Evolutionary conservation across 441 rosid genomes (phyloP), one percentile per base, ranked within the genome.

Genomic region (Euphorbia corollata): DNA sequence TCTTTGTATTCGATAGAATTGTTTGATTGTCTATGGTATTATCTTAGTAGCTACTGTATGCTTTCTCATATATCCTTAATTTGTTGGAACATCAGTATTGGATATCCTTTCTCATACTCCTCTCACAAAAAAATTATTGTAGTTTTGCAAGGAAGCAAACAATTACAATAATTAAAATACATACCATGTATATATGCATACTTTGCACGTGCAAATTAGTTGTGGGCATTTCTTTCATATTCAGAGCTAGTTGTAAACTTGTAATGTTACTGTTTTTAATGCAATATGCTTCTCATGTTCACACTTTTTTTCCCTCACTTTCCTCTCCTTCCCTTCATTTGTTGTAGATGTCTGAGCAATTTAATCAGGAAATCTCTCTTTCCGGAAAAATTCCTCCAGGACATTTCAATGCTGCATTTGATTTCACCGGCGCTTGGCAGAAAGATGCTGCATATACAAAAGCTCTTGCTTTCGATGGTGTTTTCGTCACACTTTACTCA

Each of bases 361-460:
- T 94, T 75, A 94, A 94, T 81, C 98, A 89, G 72, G 98, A 89
- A 58, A 65, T 91, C 36, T 85, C 96, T 73, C 76, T 89, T 69
- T 81, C 87, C 27, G 99, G 99, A 56, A 91, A 91, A 83, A 91
- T 94, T 68, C 99, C 99, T 0, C 78, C 99, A 0, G 99, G 99
- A 63, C 85, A 84, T 73, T 94, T 94, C 78, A 91, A 89, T 74
- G 64, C 90, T 0, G 88, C 90, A 84, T 94, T 88, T 68, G 97
- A 89, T 27, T 87, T 89, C 73, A 80, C 94, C 0, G 82, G 94
- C 71, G 77, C 82, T 75, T 94, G 98, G 99, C 91, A 89, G 78
- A 91, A 86, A 68, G 99, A 94, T 77, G 96, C 94, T 47, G 90
- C 87, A 63, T 80, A 73, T 71, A 86, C 90, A 6, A 89, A 94